Conservation (phyloP, 257 asterid genomes). For the Euphrasia confusa region DNA sequence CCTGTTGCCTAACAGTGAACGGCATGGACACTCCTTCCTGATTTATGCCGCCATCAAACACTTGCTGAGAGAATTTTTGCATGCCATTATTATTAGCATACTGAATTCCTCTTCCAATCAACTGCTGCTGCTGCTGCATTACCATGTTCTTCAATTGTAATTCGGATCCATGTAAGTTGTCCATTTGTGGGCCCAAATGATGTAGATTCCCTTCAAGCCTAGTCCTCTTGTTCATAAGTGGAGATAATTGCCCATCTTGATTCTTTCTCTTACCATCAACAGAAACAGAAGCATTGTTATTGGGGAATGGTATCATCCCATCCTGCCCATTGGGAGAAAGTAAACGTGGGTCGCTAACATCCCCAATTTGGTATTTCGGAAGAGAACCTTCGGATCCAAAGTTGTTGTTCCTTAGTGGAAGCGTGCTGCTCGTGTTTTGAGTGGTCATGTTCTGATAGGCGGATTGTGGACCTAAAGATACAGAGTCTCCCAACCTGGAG, state of each 20-base stretch:
- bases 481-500: conserved; percentile 57
- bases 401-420: conserved; percentile 56
- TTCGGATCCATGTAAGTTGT: conserved; percentile 62
- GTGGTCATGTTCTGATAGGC: conserved; percentile 44
- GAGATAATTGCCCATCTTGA: conserved; percentile 70
- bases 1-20: conserved; percentile 67
- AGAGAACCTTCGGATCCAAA: conserved; percentile 67
- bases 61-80: conserved; percentile 69
- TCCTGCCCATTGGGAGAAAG: conserved; percentile 74
- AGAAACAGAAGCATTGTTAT: conserved; percentile 40
- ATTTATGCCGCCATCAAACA: conserved; percentile 61
- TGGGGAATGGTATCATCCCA: conserved; percentile 52
- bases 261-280: conserved; percentile 66
- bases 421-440: conserved; percentile 51
- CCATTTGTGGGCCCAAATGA: conserved; percentile 58
- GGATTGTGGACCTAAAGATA: conserved; percentile 49
- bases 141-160: conserved; percentile 72
- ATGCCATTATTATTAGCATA: conserved; percentile 44
- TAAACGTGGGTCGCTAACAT: conserved; percentile 59
- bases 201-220: conserved; percentile 61
- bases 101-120: conserved; percentile 52
- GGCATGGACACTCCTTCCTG: conserved; percentile 62
- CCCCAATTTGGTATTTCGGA: conserved; percentile 52
- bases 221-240: conserved; percentile 62
- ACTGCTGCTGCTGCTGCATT: conserved; percentile 73